These are phyloP conservation scores for Phytophthora aleatoria DNA, from an alignment of 352 stramenopile species.

Conservation along the genomic window DNA sequence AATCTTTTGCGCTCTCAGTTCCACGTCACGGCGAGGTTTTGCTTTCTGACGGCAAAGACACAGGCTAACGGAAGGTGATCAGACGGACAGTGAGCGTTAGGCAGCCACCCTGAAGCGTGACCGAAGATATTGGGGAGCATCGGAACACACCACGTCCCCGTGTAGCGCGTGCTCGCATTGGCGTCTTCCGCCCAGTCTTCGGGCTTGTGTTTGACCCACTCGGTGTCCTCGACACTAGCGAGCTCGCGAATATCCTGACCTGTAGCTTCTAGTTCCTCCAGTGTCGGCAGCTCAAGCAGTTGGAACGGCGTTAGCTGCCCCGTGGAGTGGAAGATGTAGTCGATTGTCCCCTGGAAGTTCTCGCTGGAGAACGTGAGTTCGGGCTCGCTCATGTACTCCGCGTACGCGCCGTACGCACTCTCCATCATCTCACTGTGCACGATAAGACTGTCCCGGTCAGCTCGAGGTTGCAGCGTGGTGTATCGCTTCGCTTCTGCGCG, in stretches of 20 bases:
- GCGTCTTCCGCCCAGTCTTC: slow-evolving; percentile 40
- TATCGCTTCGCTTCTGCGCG: slow-evolving; percentile 38
- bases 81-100: slow-evolving; percentile 72
- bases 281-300: slow-evolving; percentile 56
- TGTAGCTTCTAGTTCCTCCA: slow-evolving; percentile 43
- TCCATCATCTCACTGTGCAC: slow-evolving; percentile 71
- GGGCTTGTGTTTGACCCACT: slow-evolving; percentile 51
- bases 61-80: slow-evolving; percentile 80
- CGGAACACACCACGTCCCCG: slow-evolving; percentile 52
- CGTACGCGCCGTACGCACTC: slow-evolving; percentile 72
- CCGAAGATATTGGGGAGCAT: slow-evolving; percentile 47
- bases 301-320: slow-evolving; percentile 57
- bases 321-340: slow-evolving; percentile 88
- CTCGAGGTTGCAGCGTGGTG: slow-evolving; percentile 40
- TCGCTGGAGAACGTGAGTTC: slow-evolving; percentile 74
- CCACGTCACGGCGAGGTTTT: slow-evolving; percentile 55
- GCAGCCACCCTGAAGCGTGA: slow-evolving; percentile 38
- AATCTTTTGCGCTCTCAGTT: slow-evolving; percentile 35
- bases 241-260: slow-evolving; percentile 48
- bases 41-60: slow-evolving; percentile 57
- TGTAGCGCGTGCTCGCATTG: slow-evolving; percentile 43
- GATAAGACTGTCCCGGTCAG: slow-evolving; percentile 52
- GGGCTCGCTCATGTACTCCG: slow-evolving; percentile 61
- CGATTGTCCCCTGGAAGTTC: slow-evolving; percentile 62
- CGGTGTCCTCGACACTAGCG: slow-evolving; percentile 25